Base-by-base conservation (phyloP, 495 filamentous ascomycete species). In the Hypoxylon trugodes region DNA sequence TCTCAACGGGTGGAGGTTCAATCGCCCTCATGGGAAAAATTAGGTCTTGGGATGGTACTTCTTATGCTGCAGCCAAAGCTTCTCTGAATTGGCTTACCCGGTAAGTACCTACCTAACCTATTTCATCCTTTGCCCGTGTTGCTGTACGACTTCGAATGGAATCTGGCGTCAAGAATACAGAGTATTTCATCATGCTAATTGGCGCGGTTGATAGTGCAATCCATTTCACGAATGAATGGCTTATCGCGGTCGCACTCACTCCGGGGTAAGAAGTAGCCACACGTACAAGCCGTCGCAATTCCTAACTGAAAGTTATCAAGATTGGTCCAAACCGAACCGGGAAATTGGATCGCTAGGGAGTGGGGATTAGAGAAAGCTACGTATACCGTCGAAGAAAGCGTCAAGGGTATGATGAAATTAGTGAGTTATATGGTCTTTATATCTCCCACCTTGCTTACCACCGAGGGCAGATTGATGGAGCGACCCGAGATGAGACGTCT, bases 1-100 rank as follows among this genome's bases (percentile, higher is more conserved):
- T 81, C 26, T 73, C 72, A 5, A 67, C 74, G 5, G 57, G 42
- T 1, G 57, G 74, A 12, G 72, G 65, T 2, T 75, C 69, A 26
- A 60, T 79, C 33, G 41, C 18, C 15, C 43, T 43, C 15, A 64
- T 74, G 24, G 74, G 71, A 21, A 38, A 28, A 3, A 22, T 70
- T 6, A 58, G 50, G 24, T 62, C 59, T n/a, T 62, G 50, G 49
- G 42, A 47, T 28, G 59, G 49, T 6, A 25, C 59, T 5, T 37
- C 59, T 25, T 62, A 62, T 49, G 59, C 40, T 10, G 65, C 69
- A n/a, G 38, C 56, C 2, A 59, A 52, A n/a, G 45, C 56, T 30
- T 18, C 36, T 18, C 33, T 42, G 16, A 59, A 41, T 33, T 58
- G 33, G 32, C 10, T 57, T 26, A 57, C 53, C 21, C 49, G 35